These are phyloP conservation scores for Geotrichum fermentans DNA, from an alignment of 1,139 yeast species.

Conservation along the genomic window DNA sequence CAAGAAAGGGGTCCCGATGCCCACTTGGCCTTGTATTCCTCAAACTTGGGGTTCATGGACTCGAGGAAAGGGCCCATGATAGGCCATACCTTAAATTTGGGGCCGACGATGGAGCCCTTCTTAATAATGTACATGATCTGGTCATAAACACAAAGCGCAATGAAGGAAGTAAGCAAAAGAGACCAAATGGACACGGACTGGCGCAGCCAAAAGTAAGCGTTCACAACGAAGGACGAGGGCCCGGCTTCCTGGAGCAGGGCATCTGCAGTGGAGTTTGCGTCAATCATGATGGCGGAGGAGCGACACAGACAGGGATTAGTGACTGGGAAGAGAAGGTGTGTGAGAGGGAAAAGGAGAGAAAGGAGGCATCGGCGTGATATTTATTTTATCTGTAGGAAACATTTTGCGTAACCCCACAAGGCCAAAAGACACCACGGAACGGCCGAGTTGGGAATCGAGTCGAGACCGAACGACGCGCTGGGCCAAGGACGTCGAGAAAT, in stretches of 20 bases:
- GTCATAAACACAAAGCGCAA: conserved; percentile 61
- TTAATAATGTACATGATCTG: conserved; percentile 71
- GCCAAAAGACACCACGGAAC: too few species aligned
- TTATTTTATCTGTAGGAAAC: too few species aligned
- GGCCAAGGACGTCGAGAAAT: too few species aligned
- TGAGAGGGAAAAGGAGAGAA: conserved; percentile 1
- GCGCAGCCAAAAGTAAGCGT: conserved; percentile 12
- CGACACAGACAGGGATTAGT: too few species aligned
- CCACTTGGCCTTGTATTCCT: conserved; percentile 91
- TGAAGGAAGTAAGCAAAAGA: conserved; percentile 47
- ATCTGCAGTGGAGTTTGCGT: conserved; percentile 11
- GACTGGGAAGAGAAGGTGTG: not conserved
- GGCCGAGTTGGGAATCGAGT: too few species aligned
- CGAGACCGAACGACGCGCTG: too few species aligned
- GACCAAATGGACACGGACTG: conserved; percentile 39
- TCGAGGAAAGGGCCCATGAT: conserved; percentile 94
- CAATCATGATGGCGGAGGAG: conserved; percentile 5
- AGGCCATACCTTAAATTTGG: conserved; percentile 81
- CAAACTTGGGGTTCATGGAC: conserved; percentile 93
- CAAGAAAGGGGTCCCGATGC: conserved; percentile 88
- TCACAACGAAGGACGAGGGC: conserved; percentile 11
- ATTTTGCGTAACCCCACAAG: too few species aligned
- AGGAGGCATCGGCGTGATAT: too few species aligned
- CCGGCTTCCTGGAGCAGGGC: conserved; percentile 3
- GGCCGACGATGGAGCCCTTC: conserved; percentile 90